Percentiles rank a stretch among this genome's conserved stretches.
These are phyloP conservation scores for Gigaspora rosea DNA, from an alignment of 192 early-diverging fungal species.

Conservation along the genomic window DNA sequence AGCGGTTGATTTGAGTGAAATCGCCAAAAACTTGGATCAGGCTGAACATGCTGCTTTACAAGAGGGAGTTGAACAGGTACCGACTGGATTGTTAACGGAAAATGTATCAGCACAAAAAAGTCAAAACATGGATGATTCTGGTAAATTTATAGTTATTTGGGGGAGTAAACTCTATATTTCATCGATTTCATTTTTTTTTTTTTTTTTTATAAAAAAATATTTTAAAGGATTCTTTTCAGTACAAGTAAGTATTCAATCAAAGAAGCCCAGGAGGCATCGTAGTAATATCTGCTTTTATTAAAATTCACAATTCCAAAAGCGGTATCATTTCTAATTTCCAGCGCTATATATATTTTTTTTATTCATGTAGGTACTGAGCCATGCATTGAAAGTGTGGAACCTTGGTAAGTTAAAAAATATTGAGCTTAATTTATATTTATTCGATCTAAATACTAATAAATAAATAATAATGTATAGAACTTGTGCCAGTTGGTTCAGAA, in stretches of 20 bases:
- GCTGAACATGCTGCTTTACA: constrained; percentile 52
- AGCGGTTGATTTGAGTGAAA: constrained; percentile 71
- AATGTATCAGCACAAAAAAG: constrained; percentile 30
- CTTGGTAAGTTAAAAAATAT: constrained; percentile 22
- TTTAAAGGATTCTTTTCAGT: constrained; percentile 70
- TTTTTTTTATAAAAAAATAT: no score
- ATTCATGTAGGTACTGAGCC: constrained; percentile 39
- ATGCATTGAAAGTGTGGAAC: constrained; percentile 46
- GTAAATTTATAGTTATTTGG: background rate
- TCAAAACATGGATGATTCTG: constrained; percentile 59
- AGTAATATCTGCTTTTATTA: background rate
- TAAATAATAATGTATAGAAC: constrained; percentile 38
- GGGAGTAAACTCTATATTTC: background rate
- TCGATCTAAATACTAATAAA: background rate
- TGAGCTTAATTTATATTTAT: background rate
- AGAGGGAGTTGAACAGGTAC: constrained; percentile 27
- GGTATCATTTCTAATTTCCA: background rate
- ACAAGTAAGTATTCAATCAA: constrained; percentile 45
- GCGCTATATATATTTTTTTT: background rate
- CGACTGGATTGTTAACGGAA: background rate
- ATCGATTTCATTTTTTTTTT: background rate
- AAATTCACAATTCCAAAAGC: background rate
- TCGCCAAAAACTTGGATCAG: constrained; percentile 68
- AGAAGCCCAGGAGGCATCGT: no score
- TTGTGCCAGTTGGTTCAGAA: constrained; percentile 57